Conservation (phyloP, 148 eudicot species). For the Camellia granthamiana region DNA sequence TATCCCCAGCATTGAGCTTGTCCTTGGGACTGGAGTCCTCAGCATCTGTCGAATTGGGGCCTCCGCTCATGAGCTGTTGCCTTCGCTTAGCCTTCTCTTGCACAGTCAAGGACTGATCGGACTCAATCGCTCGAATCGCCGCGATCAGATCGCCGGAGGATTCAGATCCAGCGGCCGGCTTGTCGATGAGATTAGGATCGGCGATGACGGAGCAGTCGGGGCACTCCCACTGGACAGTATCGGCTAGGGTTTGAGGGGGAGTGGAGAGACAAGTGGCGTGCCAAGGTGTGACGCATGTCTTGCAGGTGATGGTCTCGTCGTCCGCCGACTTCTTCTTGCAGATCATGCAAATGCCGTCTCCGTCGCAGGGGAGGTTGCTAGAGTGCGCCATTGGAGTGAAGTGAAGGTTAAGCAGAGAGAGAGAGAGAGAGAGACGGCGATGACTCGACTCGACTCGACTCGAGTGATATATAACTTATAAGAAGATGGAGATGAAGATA, state of each 20-base stretch:
- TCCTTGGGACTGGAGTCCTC: background rate
- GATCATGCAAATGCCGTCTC: conserved; percentile 77
- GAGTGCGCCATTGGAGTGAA: conserved; percentile 16
- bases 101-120: conserved; percentile 44
- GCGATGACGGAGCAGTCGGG: conserved; percentile 54
- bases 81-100: conserved; percentile 62
- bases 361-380: conserved; percentile 69
- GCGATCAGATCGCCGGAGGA: conserved; percentile 37
- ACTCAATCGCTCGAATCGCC: conserved; percentile 62
- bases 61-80: conserved; percentile 27
- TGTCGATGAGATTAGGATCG: too few species aligned
- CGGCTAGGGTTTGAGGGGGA: conserved; percentile 43
- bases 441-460: too few species aligned
- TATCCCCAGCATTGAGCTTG: conserved; percentile 24
- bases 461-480: too few species aligned
- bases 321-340: conserved; percentile 46
- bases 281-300: conserved; percentile 84
- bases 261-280: conserved; percentile 52
- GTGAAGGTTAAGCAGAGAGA: background rate
- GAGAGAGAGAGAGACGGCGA: too few species aligned
- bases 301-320: conserved; percentile 45
- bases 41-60: background rate
- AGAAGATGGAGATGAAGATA: too few species aligned
- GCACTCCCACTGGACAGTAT: conserved; percentile 58
- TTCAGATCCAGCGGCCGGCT: conserved; percentile 9